Evolutionary conservation across 2,329 filamentous ascomycete species (phyloP).

Genomic region (Diaporthe longicolla): DNA sequence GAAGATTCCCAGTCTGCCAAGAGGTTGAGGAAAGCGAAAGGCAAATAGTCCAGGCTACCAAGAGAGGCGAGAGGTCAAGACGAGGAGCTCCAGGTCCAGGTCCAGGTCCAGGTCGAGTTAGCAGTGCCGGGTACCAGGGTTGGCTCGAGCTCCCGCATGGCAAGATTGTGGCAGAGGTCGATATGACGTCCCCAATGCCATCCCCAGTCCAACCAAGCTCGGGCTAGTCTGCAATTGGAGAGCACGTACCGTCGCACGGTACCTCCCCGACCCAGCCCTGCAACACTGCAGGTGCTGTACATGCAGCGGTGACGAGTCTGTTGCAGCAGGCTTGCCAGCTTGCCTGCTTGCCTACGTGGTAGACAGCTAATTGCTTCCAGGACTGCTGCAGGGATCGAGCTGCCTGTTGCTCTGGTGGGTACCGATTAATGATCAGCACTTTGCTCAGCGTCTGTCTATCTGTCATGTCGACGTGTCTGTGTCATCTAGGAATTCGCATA

Average conservation of each 20-base stretch:
- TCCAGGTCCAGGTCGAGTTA: neutral
- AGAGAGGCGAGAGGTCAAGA: slow-evolving; percentile 28
- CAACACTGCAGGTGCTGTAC: neutral
- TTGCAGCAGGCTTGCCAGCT: neutral
- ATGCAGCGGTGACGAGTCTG: slow-evolving; percentile 6
- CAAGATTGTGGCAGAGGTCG: slow-evolving; percentile 11
- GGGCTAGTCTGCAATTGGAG: slow-evolving; percentile 1
- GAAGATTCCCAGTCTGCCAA: slow-evolving; percentile 29
- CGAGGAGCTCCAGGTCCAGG: slow-evolving; percentile 27
- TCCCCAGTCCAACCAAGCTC: neutral
- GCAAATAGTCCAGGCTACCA: slow-evolving; percentile 28
- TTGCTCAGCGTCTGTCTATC: neutral
- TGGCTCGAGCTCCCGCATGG: slow-evolving; percentile 29
- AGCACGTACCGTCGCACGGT: neutral
- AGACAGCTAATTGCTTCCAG: neutral
- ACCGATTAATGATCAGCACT: neutral
- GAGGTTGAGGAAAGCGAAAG: slow-evolving; percentile 32
- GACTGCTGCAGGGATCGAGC: slow-evolving; percentile 11
- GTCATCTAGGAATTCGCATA: neutral
- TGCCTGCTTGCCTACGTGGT: too few relatives aligned
- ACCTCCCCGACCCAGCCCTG: slow-evolving; percentile 14
- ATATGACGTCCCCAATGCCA: slow-evolving; percentile 20
- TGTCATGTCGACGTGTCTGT: neutral
- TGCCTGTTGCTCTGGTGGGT: neutral
- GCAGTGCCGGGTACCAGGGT: neutral